Base-by-base conservation (phyloP, 208 protist species). In the Naegleria gruberi region DNA sequence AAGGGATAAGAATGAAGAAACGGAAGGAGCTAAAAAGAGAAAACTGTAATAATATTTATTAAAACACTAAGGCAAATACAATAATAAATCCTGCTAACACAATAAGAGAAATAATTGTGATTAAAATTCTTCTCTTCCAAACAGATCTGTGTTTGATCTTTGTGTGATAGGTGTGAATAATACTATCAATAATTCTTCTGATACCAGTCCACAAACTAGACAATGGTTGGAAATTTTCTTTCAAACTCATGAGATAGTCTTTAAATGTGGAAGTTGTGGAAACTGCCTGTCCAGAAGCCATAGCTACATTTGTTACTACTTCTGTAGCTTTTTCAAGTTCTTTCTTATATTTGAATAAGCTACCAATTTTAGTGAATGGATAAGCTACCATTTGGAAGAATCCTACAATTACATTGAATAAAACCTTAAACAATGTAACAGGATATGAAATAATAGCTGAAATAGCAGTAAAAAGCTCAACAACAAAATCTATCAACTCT, bases 161-260 rank as follows among this genome's bases (percentile, higher is more conserved):
- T 5, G 83, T 87, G 34, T 87, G 19, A 41, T 87, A 87, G 6
- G 83, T 55, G 30, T 87, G n/a, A 41, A 87, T 46, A 23, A 87
- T 55, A 55, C 83, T 87, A 55, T 87, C 83, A 55, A 87, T 87
- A 55, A 87, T 87, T 87, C 83, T 46, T 87, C 83, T 10, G 40
- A 87, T 87, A 40, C 83, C 83, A 55, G 42, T 55, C 83, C 83
- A 87, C 1, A 87, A 40, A 55, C 44, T 55, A 6, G 83, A 87
- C 0, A 87, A 8, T 8, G 83, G 83, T 45, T 45, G 19, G n/a
- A 87, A 87, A 40, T 55, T 87, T 41, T 55, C 44, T 55, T 87
- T 87, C 19, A 87, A 17, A n/a, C 43, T 87, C 8, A 55, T 87
- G 17, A 55, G 55, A 55, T 34, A 41, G 12, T 30, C 44, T 43